A percentile compares a stretch with the other conserved stretches of the same genome.
Conservation (phyloP, 192 early-diverging fungal genomes). For the Chytriomyces sp. region DNA sequence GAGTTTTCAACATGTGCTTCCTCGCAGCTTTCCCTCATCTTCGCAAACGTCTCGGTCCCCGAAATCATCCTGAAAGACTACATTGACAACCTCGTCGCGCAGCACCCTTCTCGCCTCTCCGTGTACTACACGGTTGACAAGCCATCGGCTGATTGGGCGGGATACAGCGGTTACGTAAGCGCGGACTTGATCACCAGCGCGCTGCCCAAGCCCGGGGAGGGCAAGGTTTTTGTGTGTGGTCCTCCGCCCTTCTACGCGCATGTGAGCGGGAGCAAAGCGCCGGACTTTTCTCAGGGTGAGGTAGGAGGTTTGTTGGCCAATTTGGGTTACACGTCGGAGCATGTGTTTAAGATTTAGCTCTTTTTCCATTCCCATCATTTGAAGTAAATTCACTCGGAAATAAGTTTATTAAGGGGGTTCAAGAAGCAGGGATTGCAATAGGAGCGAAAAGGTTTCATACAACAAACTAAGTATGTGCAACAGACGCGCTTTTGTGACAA, state of each 20-base stretch:
- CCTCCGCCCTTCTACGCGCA: slow-evolving; percentile 37
- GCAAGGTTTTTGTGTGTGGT: slow-evolving; percentile 57
- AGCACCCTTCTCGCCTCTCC: slow-evolving; percentile 63
- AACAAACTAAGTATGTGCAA: no score
- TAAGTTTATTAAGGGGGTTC: no score
- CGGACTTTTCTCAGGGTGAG: slow-evolving; percentile 61
- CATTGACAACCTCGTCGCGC: slow-evolving; percentile 56
- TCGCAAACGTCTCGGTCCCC: slow-evolving; percentile 58
- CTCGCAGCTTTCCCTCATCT: slow-evolving; percentile 34
- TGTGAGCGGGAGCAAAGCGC: slow-evolving; percentile 78
- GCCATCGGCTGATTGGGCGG: slow-evolving; percentile 58
- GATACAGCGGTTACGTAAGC: slow-evolving; percentile 73
- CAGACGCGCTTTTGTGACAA: no score
- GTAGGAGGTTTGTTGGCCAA: slow-evolving; percentile 48
- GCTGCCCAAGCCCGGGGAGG: slow-evolving; percentile 62
- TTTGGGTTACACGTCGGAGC: slow-evolving; percentile 34
- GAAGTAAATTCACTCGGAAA: no score
- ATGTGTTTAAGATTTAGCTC: not conserved
- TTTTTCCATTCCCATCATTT: no score
- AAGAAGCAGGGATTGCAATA: no score
- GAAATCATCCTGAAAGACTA: slow-evolving; percentile 70
- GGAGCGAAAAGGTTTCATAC: no score
- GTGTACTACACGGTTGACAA: slow-evolving; percentile 68
- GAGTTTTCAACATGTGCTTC: slow-evolving; percentile 44
- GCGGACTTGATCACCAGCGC: slow-evolving; percentile 67